Evolutionary conservation across 1,284 basidiomycete species (phyloP), one percentile per base, ranked within the genome.

Genomic region (Ustilago trichophora): DNA sequence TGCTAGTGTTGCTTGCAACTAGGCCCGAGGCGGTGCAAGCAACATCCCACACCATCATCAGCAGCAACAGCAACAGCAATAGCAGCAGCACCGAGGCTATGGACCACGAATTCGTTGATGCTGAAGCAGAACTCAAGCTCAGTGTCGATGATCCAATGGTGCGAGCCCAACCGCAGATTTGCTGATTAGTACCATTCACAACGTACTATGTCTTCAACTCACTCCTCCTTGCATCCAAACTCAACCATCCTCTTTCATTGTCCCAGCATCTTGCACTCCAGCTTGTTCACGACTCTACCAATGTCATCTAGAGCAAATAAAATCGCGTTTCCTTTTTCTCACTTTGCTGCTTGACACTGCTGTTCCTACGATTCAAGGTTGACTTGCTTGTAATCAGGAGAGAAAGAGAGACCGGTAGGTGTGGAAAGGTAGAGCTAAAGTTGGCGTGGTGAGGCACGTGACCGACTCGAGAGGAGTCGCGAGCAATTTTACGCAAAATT

Each of bases 361-460:
- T n/a, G n/a, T n/a, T n/a, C n/a, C n/a, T n/a, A n/a, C n/a, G n/a
- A n/a, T n/a, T n/a, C n/a, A n/a, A n/a, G n/a, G n/a, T n/a, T n/a
- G n/a, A n/a, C n/a, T n/a, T n/a, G n/a, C n/a, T n/a, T n/a, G n/a
- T n/a, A n/a, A n/a, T n/a, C n/a, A n/a, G n/a, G n/a, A n/a, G n/a
- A n/a, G n/a, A n/a, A n/a, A n/a, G n/a, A n/a, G n/a, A n/a, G n/a
- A n/a, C n/a, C n/a, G n/a, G n/a, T n/a, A n/a, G n/a, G n/a, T n/a
- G n/a, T n/a, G n/a, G n/a, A n/a, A n/a, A n/a, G n/a, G n/a, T n/a
- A n/a, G n/a, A n/a, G n/a, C n/a, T n/a, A n/a, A n/a, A n/a, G n/a
- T n/a, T n/a, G n/a, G n/a, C n/a, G n/a, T n/a, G n/a, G 32, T 34
- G 12, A 34, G 38, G 57, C 57, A 60, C 57, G 57, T 60, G 57